A percentile compares a stretch with the other conserved stretches of the same genome.
Conservation (phyloP, 2,329 filamentous ascomycete genomes). For the Colletotrichum liriopes region DNA sequence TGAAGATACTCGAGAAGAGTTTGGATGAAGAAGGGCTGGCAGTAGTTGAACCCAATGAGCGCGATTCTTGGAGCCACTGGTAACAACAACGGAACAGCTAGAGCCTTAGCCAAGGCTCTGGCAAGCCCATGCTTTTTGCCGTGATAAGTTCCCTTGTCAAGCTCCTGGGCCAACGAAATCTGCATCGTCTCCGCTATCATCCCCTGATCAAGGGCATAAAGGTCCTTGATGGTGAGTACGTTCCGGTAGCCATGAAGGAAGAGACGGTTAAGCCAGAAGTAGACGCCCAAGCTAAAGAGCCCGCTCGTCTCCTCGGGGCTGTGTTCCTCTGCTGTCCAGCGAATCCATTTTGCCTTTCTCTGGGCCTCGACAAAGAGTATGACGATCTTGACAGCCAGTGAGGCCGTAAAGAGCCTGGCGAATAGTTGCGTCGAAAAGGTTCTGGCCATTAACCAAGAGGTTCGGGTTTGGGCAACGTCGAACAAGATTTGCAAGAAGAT, state of each 20-base stretch:
- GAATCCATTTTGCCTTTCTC: constrained; percentile 57
- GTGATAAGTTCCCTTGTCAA: constrained; percentile 33
- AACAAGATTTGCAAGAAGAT: constrained; percentile 60
- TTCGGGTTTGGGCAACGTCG: constrained; percentile 60
- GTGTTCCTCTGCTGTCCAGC: constrained; percentile 56
- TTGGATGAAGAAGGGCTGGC: constrained; percentile 61
- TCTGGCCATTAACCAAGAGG: constrained; percentile 56
- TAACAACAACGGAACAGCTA: constrained; percentile 52
- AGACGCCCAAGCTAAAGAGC: constrained; percentile 51
- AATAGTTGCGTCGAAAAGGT: constrained; percentile 43
- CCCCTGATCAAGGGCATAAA: constrained; percentile 51
- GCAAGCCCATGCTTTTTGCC: constrained; percentile 49
- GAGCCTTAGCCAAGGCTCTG: constrained; percentile 48
- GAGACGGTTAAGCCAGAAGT: constrained; percentile 55
- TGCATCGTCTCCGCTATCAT: constrained; percentile 47
- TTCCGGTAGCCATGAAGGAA: constrained; percentile 53
- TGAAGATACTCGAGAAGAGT: constrained; percentile 54
- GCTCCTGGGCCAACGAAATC: constrained; percentile 35
- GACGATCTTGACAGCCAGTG: constrained; percentile 53
- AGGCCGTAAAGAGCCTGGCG: constrained; percentile 54
- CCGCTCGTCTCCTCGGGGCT: constrained; percentile 57
- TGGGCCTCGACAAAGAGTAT: constrained; percentile 57
- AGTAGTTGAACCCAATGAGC: constrained; percentile 58
- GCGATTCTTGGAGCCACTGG: constrained; percentile 56
- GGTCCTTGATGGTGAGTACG: constrained; percentile 51